Conservation (phyloP, 805 yeast species). For the Wickerhamomyces canadensis region DNA sequence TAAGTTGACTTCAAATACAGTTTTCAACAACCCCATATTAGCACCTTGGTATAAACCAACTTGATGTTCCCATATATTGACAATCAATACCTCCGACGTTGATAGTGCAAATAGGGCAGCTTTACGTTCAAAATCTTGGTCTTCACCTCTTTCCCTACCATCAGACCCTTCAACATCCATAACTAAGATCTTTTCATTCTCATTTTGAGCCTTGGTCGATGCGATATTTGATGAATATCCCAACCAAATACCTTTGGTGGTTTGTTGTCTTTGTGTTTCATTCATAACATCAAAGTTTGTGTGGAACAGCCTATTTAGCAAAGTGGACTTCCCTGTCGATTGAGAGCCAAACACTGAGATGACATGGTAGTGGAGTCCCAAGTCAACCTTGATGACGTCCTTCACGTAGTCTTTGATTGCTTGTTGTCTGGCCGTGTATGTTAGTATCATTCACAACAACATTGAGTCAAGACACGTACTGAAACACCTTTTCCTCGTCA, state of each 20-base stretch:
- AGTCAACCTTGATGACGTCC: slow-evolving; percentile 32
- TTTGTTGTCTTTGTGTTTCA: slow-evolving; percentile 79
- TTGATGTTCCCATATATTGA: slow-evolving; percentile 96
- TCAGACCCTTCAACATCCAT: slow-evolving; percentile 99
- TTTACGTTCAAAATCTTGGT: slow-evolving; percentile 95
- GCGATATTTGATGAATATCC: slow-evolving; percentile 47
- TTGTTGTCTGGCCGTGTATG: slow-evolving; percentile 2
- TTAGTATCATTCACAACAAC: slow-evolving; percentile 1
- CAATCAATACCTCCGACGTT: slow-evolving; percentile 83
- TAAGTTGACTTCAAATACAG: slow-evolving; percentile 93
- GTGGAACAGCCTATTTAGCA: slow-evolving; percentile 78
- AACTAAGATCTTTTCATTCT: slow-evolving; percentile 50
- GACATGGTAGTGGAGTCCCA: slow-evolving; percentile 77
- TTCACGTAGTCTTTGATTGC: slow-evolving; percentile 22
- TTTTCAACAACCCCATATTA: slow-evolving; percentile 89
- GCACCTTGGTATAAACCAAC: slow-evolving; percentile 97
- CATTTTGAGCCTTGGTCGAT: slow-evolving; percentile 15
- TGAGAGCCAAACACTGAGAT: slow-evolving; percentile 97
- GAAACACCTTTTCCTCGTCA: slow-evolving; percentile 46
- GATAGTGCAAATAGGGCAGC: slow-evolving; percentile 93
- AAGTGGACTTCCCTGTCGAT: slow-evolving; percentile 92
- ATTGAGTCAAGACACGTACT: slow-evolving; percentile 16
- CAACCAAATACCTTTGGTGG: slow-evolving; percentile 82
- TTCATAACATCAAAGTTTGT: slow-evolving; percentile 93
- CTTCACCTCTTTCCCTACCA: slow-evolving; percentile 97